Percentiles rank a stretch among this genome's conserved stretches.
phyloP scores from a whole-genome alignment of 768 basidiomycete genomes.

The Lactifluus rugatus region DNA sequence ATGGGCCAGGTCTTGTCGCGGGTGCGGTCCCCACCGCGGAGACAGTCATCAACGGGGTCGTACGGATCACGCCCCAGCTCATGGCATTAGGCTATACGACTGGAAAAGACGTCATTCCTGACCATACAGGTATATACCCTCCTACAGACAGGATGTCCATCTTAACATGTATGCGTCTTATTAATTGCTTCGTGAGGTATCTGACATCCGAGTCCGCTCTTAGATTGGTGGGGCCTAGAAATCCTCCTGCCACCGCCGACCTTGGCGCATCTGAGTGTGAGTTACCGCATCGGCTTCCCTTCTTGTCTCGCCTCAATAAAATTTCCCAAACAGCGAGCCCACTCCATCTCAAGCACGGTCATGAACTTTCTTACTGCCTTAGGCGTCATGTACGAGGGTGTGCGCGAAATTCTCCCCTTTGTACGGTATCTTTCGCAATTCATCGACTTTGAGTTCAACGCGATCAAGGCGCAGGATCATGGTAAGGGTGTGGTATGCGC shows the following conservation, averaged over 20 bases:
- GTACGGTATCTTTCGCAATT: constrained; percentile 75
- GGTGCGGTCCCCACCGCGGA: constrained; percentile 70
- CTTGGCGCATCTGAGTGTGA: constrained; percentile 46
- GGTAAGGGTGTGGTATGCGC: constrained; percentile 81
- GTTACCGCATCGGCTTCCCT: constrained; percentile 21
- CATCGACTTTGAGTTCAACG: constrained; percentile 62
- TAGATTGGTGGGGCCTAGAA: constrained; percentile 92
- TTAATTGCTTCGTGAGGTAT: background rate
- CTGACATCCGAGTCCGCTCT: constrained; percentile 1
- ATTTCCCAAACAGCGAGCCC: constrained; percentile 34
- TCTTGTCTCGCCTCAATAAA: background rate
- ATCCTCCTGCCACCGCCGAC: constrained; percentile 65
- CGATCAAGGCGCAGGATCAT: constrained; percentile 51
- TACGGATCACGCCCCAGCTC: constrained; percentile 65
- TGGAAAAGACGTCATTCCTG: constrained; percentile 50
- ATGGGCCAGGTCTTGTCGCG: constrained; percentile 54
- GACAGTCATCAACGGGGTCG: constrained; percentile 57
- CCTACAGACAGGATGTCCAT: constrained; percentile 71
- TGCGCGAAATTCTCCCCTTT: constrained; percentile 76
- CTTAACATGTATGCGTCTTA: constrained; percentile 53
- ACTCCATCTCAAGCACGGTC: constrained; percentile 51
- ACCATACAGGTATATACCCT: constrained; percentile 60
- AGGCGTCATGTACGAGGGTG: constrained; percentile 58
- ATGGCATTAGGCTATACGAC: constrained; percentile 73
- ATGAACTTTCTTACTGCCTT: constrained; percentile 71